Base-by-base conservation (phyloP, 768 basidiomycete genomes). In the Boletus rubropictus region DNA sequence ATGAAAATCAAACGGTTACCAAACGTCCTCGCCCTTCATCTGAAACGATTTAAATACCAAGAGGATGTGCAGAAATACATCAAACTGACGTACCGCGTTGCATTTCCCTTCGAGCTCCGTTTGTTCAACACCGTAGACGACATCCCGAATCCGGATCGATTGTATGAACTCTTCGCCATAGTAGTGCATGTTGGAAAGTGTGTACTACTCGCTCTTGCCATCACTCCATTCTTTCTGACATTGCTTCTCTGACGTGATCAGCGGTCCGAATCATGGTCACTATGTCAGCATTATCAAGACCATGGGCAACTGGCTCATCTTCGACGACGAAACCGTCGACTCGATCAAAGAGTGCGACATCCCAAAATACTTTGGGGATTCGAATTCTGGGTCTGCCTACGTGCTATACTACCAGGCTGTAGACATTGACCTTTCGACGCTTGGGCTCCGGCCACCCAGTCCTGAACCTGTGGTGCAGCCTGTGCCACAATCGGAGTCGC, bases 101-200 rank as follows among this genome's bases (percentile, higher is more conserved):
- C 91, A 4, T 98, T 99, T 69, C 95, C 96, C 2, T 78, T 91
- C 53, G 88, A 98, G 64, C 80, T 99, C 33, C 82, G 95, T 49
- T 70, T 99, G 47, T 97, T 97, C 74, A 97, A 99, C 65, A 98
- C 96, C 35, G 85, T 93, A 42, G 96, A 99, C 66, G 91, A 94
- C 57, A 80, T 86, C 39, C 81, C 85, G 43, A 81, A 97, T 63
- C 89, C 93, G 0, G 96, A 99, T 65, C 76, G 94, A 44, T 65
- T 98, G 51, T 99, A 96, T 70, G 83, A 89, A 64, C 78, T 99
- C 22, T 97, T 94, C 64, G 93, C 90, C 12, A 90, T 98, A 48
- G 94, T 99, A 28, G 91, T 99, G n/a, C 96, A 99, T 69, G 94
- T 99, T 54, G 96, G 96, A 77, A 88, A 81, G 94, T 95, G 68